Evolutionary conservation across 306 rosid genomes (phyloP).

Genomic region (Myrica gale): DNA sequence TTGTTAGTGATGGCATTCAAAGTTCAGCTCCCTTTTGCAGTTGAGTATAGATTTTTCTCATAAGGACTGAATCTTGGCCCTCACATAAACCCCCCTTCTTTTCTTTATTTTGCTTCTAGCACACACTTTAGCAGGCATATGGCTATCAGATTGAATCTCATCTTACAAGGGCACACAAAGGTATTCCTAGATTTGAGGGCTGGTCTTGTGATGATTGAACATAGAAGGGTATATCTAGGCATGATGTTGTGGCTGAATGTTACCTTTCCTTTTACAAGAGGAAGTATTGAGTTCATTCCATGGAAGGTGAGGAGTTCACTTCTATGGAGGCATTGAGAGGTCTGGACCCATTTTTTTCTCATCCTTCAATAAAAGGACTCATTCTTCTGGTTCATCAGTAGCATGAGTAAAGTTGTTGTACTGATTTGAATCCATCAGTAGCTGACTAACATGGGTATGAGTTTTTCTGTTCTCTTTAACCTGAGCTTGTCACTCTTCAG

Average conservation of each 20-base stretch:
- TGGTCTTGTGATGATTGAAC: slow-evolving; percentile 3
- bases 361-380: neutral
- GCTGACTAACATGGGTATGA: neutral
- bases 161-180: neutral
- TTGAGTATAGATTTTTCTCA: neutral
- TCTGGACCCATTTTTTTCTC: neutral
- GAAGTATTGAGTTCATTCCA: neutral
- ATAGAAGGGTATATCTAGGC: neutral
- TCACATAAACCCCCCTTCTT: neutral
- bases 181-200: neutral
- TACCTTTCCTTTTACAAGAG: neutral
- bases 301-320: neutral
- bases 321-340: too few species aligned
- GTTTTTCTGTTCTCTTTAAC: neutral
- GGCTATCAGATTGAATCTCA: neutral
- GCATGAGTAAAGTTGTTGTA: too few species aligned
- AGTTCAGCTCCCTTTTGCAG: neutral
- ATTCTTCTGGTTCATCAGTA: too few species aligned
- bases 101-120: neutral
- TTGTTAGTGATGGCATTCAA: slow-evolving; percentile 15
- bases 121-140: neutral
- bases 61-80: neutral
- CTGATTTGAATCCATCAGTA: neutral
- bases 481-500: slow-evolving; percentile 38
- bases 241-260: neutral